These are phyloP conservation scores for Clonostachys solani DNA, from an alignment of 2,329 filamentous ascomycete species.

Conservation along the genomic window DNA sequence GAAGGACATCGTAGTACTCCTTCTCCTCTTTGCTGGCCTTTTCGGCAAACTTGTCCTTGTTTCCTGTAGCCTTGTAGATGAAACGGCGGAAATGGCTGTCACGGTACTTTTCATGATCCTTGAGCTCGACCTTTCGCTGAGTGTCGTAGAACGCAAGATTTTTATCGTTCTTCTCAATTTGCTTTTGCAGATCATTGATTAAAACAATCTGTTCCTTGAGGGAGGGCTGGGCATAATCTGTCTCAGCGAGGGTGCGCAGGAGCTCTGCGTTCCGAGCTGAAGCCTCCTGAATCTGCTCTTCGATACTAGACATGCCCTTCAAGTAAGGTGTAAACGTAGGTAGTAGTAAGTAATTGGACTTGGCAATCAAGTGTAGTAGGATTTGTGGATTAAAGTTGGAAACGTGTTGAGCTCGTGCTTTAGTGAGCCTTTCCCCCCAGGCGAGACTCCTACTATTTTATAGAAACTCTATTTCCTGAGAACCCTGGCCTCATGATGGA, in stretches of 20 bases:
- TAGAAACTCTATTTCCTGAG: no score
- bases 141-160: conserved; percentile 30
- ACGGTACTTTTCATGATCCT: conserved; percentile 47
- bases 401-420: no score
- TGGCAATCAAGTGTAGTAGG: no score
- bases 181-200: conserved; percentile 36
- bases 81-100: conserved; percentile 48
- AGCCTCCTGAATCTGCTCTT: conserved; percentile 29
- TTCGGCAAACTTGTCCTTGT: conserved; percentile 30
- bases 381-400: no score
- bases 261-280: conserved; percentile 35
- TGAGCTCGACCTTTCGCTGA: conserved; percentile 39
- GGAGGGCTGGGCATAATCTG: conserved; percentile 40
- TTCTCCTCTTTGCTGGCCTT: conserved; percentile 41
- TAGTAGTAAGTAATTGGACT: no score
- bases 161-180: conserved; percentile 28
- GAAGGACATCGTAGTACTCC: conserved; percentile 49
- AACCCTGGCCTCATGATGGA: no score
- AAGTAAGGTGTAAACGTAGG: no score
- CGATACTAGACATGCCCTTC: conserved; percentile 11
- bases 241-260: conserved; percentile 38
- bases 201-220: conserved; percentile 39
- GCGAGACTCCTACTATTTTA: no score
- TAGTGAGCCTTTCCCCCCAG: no score
- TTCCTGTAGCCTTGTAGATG: conserved; percentile 43